Percentiles rank a stretch among this genome's conserved stretches.
Conservation (phyloP, 176 grass and related monocot species). For the Phragmites australis region DNA sequence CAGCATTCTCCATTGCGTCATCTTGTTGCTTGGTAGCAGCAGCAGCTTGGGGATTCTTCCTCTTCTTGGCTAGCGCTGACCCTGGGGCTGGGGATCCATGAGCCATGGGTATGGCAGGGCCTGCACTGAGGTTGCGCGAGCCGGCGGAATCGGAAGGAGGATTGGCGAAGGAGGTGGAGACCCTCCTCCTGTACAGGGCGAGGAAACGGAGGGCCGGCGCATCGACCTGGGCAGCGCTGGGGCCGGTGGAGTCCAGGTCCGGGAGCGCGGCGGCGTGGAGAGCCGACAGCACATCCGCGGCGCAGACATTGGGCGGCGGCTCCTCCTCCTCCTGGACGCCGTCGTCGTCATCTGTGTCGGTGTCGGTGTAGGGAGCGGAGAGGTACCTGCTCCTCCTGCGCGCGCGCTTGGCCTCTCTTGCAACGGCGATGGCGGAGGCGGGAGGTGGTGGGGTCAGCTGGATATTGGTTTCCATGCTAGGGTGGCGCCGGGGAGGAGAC, state of each 20-base stretch:
- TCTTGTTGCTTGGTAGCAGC: neutral
- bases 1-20: neutral
- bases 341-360: neutral
- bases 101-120: neutral
- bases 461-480: slow-evolving; percentile 4
- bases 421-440: neutral
- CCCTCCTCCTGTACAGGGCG: neutral
- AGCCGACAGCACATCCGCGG: slow-evolving; percentile 27
- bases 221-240: neutral
- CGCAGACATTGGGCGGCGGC: slow-evolving; percentile 6
- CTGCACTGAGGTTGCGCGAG: neutral
- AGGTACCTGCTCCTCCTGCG: slow-evolving; percentile 93
- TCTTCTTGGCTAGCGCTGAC: neutral
- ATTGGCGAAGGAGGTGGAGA: neutral
- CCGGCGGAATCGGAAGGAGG: neutral
- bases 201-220: slow-evolving; percentile 29
- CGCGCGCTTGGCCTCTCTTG: slow-evolving; percentile 46
- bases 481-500: neutral
- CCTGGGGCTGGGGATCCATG: neutral
- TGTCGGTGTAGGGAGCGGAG: slow-evolving; percentile 54
- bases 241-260: neutral
- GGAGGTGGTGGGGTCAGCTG: neutral
- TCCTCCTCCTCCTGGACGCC: neutral
- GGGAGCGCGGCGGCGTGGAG: slow-evolving; percentile 23
- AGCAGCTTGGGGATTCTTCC: neutral